Percentiles rank a stretch among this genome's conserved stretches.
Conservation (phyloP, 1,284 basidiomycete genomes). For the Pholiota adiposa region DNA sequence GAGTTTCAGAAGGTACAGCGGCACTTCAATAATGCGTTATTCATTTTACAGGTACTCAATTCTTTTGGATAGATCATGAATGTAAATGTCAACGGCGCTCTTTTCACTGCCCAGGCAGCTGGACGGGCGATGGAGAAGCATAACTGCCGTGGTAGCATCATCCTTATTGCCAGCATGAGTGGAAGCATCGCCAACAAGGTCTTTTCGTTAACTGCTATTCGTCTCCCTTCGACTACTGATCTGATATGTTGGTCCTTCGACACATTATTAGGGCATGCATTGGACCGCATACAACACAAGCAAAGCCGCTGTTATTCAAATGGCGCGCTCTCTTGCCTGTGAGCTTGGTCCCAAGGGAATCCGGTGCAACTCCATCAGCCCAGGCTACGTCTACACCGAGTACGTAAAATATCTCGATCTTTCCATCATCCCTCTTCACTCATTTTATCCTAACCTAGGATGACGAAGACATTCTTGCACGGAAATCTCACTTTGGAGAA, state of each 20-base stretch:
- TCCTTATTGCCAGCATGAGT: slow-evolving; percentile 82
- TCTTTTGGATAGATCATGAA: slow-evolving; percentile 55
- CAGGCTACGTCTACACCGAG: slow-evolving; percentile 74
- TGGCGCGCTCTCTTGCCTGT: slow-evolving; percentile 79
- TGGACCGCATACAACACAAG: slow-evolving; percentile 80
- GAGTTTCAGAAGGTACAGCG: slow-evolving; percentile 64
- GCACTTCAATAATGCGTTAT: neutral
- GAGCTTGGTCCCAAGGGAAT: slow-evolving; percentile 75
- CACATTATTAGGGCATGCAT: slow-evolving; percentile 50
- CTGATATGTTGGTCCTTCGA: too few relatives aligned
- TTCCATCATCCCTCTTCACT: too few relatives aligned
- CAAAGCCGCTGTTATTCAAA: slow-evolving; percentile 80
- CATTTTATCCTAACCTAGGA: slow-evolving; percentile 42
- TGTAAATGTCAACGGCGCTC: slow-evolving; percentile 74
- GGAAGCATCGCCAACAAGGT: slow-evolving; percentile 80
- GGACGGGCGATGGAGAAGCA: slow-evolving; percentile 77
- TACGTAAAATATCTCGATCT: slow-evolving; percentile 31
- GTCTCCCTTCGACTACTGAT: too few relatives aligned
- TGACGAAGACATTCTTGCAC: slow-evolving; percentile 77
- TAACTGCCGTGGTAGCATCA: slow-evolving; percentile 71
- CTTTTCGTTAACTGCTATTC: neutral
- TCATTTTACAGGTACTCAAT: neutral
- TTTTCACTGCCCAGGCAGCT: slow-evolving; percentile 78
- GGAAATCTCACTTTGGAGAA: slow-evolving; percentile 59
- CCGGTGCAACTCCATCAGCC: slow-evolving; percentile 71